Evolutionary conservation across 352 stramenopile genomes (phyloP), one percentile per base, ranked within the genome.

Genomic region (Salisapilia sapeloensis): DNA sequence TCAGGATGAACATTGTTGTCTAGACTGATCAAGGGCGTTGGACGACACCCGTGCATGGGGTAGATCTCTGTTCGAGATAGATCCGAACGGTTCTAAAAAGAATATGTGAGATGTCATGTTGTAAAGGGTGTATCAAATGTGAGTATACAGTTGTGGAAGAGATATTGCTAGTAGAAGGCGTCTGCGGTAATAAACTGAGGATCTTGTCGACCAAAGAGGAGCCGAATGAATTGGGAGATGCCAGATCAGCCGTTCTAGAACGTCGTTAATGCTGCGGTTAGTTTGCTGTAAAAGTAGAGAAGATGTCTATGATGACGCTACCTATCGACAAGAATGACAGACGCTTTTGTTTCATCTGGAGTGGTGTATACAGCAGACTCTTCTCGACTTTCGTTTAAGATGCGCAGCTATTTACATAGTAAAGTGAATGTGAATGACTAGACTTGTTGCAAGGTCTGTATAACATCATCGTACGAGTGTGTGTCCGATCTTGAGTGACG

Each of bases 401-500:
- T 82, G 11, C 48, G 50, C 31, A 75, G 48, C 55, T 66, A 38
- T 11, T 16, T 5, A 15, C 6, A n/a, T 24, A 27, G 11, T 10
- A 25, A 1, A n/a, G 17, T 4, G 24, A 5, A 4, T 33, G 14
- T 36, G 16, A 38, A 23, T 26, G 2, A 42, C 10, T 17, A n/a
- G n/a, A n/a, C n/a, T n/a, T n/a, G n/a, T n/a, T n/a, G n/a, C n/a
- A n/a, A n/a, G n/a, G n/a, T n/a, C n/a, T n/a, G n/a, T n/a, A n/a
- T 8, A 6, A 23, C 20, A 9, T 12, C n/a, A 17, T 38, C 51
- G 27, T 35, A 74, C 59, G 35, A 87, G 33, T 5, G 71, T 87
- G 35, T 87, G 64, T 6, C 71, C 71, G 15, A 87, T 75, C 38
- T 87, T 87, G 22, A 83, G 46, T 6, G 66, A 83, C 6, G 66